Base-by-base conservation (phyloP, 805 yeast genomes). In the Alloascoidea africana region DNA sequence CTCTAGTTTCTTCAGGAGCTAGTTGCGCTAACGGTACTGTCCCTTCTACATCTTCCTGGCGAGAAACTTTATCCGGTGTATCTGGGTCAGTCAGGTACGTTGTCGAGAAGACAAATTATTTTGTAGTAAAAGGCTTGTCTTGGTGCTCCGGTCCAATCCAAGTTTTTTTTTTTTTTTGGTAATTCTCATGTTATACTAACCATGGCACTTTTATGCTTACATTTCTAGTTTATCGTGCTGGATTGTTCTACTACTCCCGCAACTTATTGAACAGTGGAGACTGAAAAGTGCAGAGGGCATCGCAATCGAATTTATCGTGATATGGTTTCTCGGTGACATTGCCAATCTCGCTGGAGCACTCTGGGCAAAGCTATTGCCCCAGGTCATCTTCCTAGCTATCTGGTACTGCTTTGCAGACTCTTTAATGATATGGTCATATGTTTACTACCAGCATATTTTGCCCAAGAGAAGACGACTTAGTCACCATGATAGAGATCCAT, bases 371-470 rank as follows among this genome's bases (percentile, higher is more conserved):
- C 59, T 81, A 34, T 59, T 82, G 35, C 82, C 87, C 1, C 76
- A 77, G 46, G 85, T 81, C 32, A 58, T 78, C 4, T 57, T 77
- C 17, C 64, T 81, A 39, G 89, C 86, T 2, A 58, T 72, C 3
- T 81, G 91, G 91, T 81, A 78, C 54, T 73, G 82, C 45, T 54
- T 79, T 46, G 80, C 85, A 14, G 93, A 82, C 52, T 54, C 61
- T 23, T 48, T 75, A 43, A 65, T 76, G 58, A 65, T 81, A 3
- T 41, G 57, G 4, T 73, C 76, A 2, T 79, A 73, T 49, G 51
- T 66, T 35, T 76, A 77, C 56, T 79, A 80, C 54, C 56, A 67
- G 5, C 49, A 53, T 36, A 45, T 69, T 3, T 68, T 60, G 46
- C 70, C 67, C 13, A 59, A 55, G 35, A 55, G 53, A 36, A 63